Evolutionary conservation across 805 yeast species (phyloP), one percentile per base, ranked within the genome.

Genomic region (Blastobotrys mokoenaii): DNA sequence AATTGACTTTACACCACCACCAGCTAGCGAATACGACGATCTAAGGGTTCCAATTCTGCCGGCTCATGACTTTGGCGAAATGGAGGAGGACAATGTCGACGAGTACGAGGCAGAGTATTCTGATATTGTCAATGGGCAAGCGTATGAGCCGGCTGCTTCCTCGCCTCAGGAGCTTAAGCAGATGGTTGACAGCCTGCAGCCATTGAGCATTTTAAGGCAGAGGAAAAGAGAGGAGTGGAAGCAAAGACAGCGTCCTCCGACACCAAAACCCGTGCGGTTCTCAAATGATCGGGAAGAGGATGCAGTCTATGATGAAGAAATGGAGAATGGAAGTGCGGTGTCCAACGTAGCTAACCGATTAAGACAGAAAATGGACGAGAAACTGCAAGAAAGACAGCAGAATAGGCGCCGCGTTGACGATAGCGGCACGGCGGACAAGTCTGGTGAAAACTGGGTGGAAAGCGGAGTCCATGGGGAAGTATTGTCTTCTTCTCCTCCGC

Each of bases 11-110:
- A 15, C 37, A 10, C 37, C 18, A 3, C 37, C 18, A n/a, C 18
- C 37, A 15, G 18, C 16, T 22, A 22, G 8, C 8, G 27, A 8
- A 8, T 22, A 22, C 8, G 27, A 38, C 14, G 41, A 38, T 16
- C 22, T 18, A 4, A 38, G 18, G 16, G 41, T 38, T 6, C 41
- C 41, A 18, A 38, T 38, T 11, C 17, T 38, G 18, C 41, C 41
- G 9, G 15, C 32, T 10, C 41, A 38, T 17, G 33, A 38, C 10
- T 38, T 22, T 16, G 33, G 16, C 4, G 32, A 38, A 4, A 16
- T 3, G 5, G 12, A 38, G 32, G 32, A 22, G 20, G 41, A 22
- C 16, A 20, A 31, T 31, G 10, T 31, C 6, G 41, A 25, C 7
- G 41, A 38, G 32, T 34, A 34, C 22, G 38, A 34, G 16, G 16